These are phyloP conservation scores for Fusarium mundagurra DNA, from an alignment of 2,329 filamentous ascomycete species.

Conservation along the genomic window DNA sequence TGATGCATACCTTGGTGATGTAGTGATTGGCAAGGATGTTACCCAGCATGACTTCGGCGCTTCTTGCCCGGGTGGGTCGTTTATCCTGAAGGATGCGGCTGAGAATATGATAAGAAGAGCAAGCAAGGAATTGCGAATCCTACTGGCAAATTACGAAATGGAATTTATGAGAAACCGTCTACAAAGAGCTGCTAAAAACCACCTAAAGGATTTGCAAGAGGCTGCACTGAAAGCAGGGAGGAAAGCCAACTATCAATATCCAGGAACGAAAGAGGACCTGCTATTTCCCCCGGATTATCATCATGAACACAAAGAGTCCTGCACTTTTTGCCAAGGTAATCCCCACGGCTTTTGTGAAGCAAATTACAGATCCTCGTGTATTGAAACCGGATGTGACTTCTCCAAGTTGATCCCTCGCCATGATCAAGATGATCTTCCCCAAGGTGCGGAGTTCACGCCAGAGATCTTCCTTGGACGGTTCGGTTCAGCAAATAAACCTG, in stretches of 20 bases:
- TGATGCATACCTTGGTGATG: background rate
- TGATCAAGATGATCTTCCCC: fast-evolving
- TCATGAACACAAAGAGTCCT: background rate
- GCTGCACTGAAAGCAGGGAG: background rate
- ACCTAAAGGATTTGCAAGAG: background rate
- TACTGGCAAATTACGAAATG: background rate
- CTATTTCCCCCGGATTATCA: background rate
- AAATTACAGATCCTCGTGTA: background rate
- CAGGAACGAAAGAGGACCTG: background rate
- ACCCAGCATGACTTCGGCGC: background rate
- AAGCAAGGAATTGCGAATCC: background rate
- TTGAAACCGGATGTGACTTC: background rate
- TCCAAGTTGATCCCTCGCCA: background rate
- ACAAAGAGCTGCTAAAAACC: background rate
- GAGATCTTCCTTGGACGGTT: conserved; percentile 20
- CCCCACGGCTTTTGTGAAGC: background rate
- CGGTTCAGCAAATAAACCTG: conserved; percentile 50
- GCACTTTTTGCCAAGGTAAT: background rate
- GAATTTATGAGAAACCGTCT: background rate
- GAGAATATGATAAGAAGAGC: background rate
- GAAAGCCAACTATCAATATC: background rate
- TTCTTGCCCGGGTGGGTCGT: background rate
- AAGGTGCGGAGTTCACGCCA: background rate
- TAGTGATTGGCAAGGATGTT: background rate
- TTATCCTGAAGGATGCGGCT: background rate